Base-by-base conservation (phyloP, 225 moss, liverwort and hornwort species). In the Thuidium tamariscinum region DNA sequence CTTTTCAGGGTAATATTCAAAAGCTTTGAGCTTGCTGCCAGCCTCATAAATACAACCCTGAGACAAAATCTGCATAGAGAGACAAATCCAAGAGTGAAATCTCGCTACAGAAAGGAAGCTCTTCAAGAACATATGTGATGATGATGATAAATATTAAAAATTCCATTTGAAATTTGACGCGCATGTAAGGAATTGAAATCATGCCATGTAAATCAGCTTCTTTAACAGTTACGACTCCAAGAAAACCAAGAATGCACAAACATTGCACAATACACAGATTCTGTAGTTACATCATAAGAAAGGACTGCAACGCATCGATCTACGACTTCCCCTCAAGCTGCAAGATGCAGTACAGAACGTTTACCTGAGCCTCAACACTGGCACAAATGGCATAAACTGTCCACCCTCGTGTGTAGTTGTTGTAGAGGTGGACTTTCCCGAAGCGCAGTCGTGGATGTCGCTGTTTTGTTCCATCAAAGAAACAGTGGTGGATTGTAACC, bases 331-430 rank as follows among this genome's bases (percentile, higher is more conserved):
- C 21, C 23, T 54, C 69, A 34, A 83, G 73, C 79, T 61, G 41
- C 55, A 56, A 82, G 59, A 57, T 82, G 20, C 55, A 82, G 63
- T 74, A 76, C 46, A 63, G 51, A 69, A 41, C 59, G 69, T 21
- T 74, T 85, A 95, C 97, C 96, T 97, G 98, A 80, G 97, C 96
- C 92, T 99, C 98, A 32, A 99, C 98, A 86, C 98, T 99, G 30
- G 98, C 95, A 89, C 98, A 99, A 79, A 99, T 93, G 36, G 95
- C 98, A 85, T 99, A 99, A 57, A 99, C 86, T 62, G 94, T 93
- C 98, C 98, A 99, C 52, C 96, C 94, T 87, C 96, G 95, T 8
- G 96, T 99, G 88, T 99, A 99, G 54, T 99, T 99, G 79, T 99
- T 99, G 84, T 99, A 99, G 67, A 99, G 77, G 83, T 99, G 98